These are phyloP conservation scores for Exophiala sp. DNA, from an alignment of 2,329 filamentous ascomycete genomes.

Conservation along the genomic window DNA sequence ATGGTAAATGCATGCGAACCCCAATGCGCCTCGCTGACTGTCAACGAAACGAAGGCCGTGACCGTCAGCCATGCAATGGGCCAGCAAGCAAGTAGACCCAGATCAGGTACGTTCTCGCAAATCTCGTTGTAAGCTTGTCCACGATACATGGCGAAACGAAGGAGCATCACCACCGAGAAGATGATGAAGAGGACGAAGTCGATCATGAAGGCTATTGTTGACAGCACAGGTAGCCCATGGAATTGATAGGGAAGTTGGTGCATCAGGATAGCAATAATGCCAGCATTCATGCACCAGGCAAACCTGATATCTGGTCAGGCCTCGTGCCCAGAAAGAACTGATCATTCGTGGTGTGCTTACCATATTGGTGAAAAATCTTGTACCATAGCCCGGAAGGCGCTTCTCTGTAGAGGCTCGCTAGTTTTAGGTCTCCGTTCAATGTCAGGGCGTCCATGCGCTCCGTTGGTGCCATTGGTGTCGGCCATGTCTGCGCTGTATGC, in stretches of 20 bases:
- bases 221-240: constrained; percentile 35
- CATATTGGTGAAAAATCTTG: constrained; percentile 22
- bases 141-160: constrained; percentile 35
- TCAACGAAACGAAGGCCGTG: constrained; percentile 33
- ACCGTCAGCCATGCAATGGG: constrained; percentile 34
- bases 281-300: constrained; percentile 26
- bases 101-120: constrained; percentile 34
- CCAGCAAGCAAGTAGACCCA: constrained; percentile 39
- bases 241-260: constrained; percentile 39
- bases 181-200: constrained; percentile 35
- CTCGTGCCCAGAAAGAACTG: not conserved
- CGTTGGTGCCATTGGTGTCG: too few relatives aligned
- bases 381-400: constrained; percentile 15
- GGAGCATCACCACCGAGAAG: constrained; percentile 32
- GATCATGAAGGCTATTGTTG: constrained; percentile 39
- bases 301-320: constrained; percentile 15
- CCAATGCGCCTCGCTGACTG: constrained; percentile 55
- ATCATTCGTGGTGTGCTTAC: not conserved
- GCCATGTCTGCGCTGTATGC: too few relatives aligned
- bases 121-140: constrained; percentile 32
- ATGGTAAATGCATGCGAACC: constrained; percentile 32
- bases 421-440: not conserved
- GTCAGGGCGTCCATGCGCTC: not conserved
- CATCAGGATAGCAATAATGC: constrained; percentile 20
- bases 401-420: constrained; percentile 3